Evolutionary conservation across 345 rosid genomes (phyloP).

Genomic region (Linum tenue): DNA sequence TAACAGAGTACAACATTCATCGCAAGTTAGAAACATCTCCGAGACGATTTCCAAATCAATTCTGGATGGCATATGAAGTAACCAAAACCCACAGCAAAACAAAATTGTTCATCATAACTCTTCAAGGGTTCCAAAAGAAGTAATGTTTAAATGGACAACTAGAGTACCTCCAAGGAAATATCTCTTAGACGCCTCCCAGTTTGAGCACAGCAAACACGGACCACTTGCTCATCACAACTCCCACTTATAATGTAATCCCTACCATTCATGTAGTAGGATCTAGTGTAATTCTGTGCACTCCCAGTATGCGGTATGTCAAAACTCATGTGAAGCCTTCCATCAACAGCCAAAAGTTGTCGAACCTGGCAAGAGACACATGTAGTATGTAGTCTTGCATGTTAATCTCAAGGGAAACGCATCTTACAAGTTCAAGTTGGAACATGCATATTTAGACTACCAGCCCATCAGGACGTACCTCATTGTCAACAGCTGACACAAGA

Average conservation of each 20-base stretch:
- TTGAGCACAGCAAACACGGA: constrained; percentile 92
- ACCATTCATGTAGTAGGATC: constrained; percentile 90
- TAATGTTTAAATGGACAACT: constrained; percentile 1
- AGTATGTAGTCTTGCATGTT: background rate
- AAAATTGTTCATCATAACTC: background rate
- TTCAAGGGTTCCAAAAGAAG: background rate
- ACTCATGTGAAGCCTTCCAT: constrained; percentile 72
- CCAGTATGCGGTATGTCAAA: constrained; percentile 66
- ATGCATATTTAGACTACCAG: background rate
- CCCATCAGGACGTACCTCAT: constrained; percentile 49
- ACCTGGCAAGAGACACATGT: constrained; percentile 44
- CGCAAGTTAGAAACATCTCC: no score
- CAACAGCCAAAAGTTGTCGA: constrained; percentile 75
- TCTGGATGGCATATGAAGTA: no score
- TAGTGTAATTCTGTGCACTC: constrained; percentile 81
- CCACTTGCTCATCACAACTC: constrained; percentile 79
- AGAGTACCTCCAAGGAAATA: constrained; percentile 70
- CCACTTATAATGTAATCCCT: constrained; percentile 88
- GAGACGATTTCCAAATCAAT: no score
- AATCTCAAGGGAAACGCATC: constrained; percentile 2
- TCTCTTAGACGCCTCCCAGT: constrained; percentile 96
- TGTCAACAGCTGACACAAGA: constrained; percentile 89
- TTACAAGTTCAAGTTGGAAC: background rate
- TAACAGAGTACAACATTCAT: no score
- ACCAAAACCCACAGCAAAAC: no score